Evolutionary conservation across 176 grass and related monocot genomes (phyloP).

Genomic region (Chloris gayana): DNA sequence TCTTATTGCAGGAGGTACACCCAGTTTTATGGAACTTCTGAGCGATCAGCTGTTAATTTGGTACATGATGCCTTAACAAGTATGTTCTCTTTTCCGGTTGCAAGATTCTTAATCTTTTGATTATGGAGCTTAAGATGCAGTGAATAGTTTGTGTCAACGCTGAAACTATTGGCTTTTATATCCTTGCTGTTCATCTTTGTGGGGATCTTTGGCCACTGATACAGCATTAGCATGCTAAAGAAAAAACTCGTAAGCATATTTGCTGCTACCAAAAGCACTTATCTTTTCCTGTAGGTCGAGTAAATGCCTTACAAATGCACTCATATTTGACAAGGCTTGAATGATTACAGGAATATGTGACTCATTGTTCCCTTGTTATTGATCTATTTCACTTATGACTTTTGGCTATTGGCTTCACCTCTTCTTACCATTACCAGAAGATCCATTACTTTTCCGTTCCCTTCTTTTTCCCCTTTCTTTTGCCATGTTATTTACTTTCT

Average conservation of each 20-base stretch:
- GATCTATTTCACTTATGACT: neutral
- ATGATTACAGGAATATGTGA: slow-evolving; percentile 5
- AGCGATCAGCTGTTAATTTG: slow-evolving; percentile 80
- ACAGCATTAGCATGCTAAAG: neutral
- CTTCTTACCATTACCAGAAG: too few species aligned
- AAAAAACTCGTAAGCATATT: neutral
- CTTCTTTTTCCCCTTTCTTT: too few species aligned
- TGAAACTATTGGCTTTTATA: neutral
- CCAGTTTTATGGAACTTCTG: slow-evolving; percentile 94
- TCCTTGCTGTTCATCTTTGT: neutral
- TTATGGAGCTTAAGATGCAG: neutral
- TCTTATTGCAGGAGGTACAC: slow-evolving; percentile 87
- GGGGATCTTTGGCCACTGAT: neutral
- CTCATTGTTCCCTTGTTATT: slow-evolving; percentile 6
- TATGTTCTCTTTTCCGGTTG: slow-evolving; percentile 51
- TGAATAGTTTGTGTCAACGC: neutral
- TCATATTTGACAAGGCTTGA: neutral
- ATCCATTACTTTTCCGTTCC: too few species aligned
- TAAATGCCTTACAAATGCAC: neutral
- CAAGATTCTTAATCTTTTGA: slow-evolving; percentile 10
- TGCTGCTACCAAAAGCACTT: neutral
- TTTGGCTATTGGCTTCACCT: too few species aligned
- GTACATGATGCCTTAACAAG: slow-evolving; percentile 97
- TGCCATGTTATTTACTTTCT: too few species aligned
- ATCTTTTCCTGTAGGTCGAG: neutral